phyloP scores from a whole-genome alignment of 2,329 filamentous ascomycete genomes.

The Elsinoe perseae region DNA sequence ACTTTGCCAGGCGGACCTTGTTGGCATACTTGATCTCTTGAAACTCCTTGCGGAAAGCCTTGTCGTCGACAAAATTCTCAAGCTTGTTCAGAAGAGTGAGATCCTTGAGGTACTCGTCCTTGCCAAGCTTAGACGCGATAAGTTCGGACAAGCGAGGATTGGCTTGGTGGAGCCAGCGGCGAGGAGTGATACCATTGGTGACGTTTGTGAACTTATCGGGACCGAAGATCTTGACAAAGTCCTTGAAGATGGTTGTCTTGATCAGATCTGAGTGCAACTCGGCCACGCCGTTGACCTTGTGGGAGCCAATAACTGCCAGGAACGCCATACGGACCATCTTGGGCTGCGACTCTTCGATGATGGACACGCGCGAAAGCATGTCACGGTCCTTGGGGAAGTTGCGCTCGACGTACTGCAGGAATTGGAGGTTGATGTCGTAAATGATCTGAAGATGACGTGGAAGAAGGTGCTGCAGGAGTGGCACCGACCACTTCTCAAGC shows the following conservation, averaged over 20 bases:
- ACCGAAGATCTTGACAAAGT: slow-evolving; percentile 92
- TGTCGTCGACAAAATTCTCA: slow-evolving; percentile 75
- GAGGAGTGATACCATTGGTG: slow-evolving; percentile 93
- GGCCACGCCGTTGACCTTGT: slow-evolving; percentile 98
- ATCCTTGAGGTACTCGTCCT: slow-evolving; percentile 81
- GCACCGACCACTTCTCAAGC: slow-evolving; percentile 96
- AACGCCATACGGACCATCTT: slow-evolving; percentile 99
- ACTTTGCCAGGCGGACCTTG: slow-evolving; percentile 84
- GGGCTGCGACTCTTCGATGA: slow-evolving; percentile 92
- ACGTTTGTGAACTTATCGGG: slow-evolving; percentile 98
- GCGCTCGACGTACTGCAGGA: slow-evolving; percentile 85
- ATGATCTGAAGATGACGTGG: slow-evolving; percentile 95
- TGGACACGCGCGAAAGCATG: slow-evolving; percentile 77
- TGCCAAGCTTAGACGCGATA: slow-evolving; percentile 81
- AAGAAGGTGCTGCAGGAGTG: slow-evolving; percentile 81
- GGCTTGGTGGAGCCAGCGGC: slow-evolving; percentile 94
- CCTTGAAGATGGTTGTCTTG: slow-evolving; percentile 98
- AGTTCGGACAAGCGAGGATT: slow-evolving; percentile 87
- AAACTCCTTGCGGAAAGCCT: slow-evolving; percentile 89
- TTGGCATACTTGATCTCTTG: slow-evolving; percentile 94
- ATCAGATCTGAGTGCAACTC: slow-evolving; percentile 97
- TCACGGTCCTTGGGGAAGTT: slow-evolving; percentile 85
- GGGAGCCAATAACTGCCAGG: slow-evolving; percentile 89
- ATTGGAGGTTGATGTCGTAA: slow-evolving; percentile 93
- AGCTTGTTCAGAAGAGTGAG: slow-evolving; percentile 78